These are phyloP conservation scores for Penicillium sp. DNA, from an alignment of 2,329 filamentous ascomycete species.

Conservation along the genomic window DNA sequence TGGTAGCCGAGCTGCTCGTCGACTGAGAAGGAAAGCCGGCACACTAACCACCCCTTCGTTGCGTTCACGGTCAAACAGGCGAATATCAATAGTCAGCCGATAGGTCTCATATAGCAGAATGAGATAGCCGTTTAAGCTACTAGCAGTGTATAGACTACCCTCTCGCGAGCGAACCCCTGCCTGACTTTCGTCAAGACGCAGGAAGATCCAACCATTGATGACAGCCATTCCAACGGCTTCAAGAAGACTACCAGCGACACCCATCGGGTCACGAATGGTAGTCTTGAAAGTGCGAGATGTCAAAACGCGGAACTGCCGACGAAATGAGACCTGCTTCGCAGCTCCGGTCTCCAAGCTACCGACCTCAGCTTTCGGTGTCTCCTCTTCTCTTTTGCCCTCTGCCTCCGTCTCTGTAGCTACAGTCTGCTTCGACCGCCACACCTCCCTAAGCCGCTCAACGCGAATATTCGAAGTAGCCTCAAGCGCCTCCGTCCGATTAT, in stretches of 20 bases:
- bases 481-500: conserved; percentile 66
- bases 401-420: neutral
- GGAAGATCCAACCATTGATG: conserved; percentile 71
- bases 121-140: conserved; percentile 72
- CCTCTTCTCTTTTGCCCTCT: conserved; percentile 7
- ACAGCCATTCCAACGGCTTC: conserved; percentile 70
- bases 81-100: conserved; percentile 70
- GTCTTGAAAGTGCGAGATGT: conserved; percentile 68
- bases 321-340: conserved; percentile 54
- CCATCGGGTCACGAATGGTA: conserved; percentile 74
- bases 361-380: neutral
- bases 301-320: conserved; percentile 63
- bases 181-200: conserved; percentile 61
- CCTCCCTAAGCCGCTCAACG: conserved; percentile 59
- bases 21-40: conserved; percentile 66
- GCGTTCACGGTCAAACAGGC: conserved; percentile 71
- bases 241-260: conserved; percentile 66
- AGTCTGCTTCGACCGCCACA: conserved; percentile 50
- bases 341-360: conserved; percentile 4
- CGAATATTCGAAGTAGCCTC: conserved; percentile 60
- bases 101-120: conserved; percentile 75
- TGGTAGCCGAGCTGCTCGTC: conserved; percentile 65
- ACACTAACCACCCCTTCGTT: conserved; percentile 70
- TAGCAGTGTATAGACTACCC: conserved; percentile 69
- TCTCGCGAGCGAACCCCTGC: conserved; percentile 71